Base-by-base conservation (phyloP, 78 protist genomes). In the Paulinella micropora region DNA sequence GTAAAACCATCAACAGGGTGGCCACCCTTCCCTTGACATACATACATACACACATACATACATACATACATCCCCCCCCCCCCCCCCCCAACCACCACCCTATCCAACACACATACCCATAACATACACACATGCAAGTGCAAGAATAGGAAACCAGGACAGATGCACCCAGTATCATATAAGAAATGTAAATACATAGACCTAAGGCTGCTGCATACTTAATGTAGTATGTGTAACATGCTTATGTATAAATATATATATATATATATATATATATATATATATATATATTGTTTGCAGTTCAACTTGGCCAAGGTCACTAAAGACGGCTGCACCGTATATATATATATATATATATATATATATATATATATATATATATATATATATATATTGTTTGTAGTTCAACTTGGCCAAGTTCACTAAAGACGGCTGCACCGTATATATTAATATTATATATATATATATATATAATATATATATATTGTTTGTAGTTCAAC, bases 1-100 rank as follows among this genome's bases (percentile, higher is more conserved):
- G 95, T 0, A 86, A 97, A 38, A 41, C 97, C 34, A 83, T 92
- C 40, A 92, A 94, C 93, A 91, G 51, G 79, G 91, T 94, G 77
- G 23, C 23, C 77, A 28, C 15, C 77, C 34, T 28, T 51, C 15
- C 6, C 73, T 6, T 23, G 15, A 23, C 15, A 23, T 51, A 51
- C 6, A 51, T 51, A 51, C 15, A 51, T 51, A 51, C 15, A 51
- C 15, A 51, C 15, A 51, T 51, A 51, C 15, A 51, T 51, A 51
- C 15, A 51, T 51, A 51, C n/a, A n/a, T n/a, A n/a, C n/a, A n/a
- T n/a, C n/a, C n/a, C n/a, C n/a, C n/a, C n/a, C n/a, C n/a, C n/a
- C n/a, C n/a, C n/a, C n/a, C n/a, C n/a, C n/a, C n/a, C n/a, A n/a
- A n/a, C n/a, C n/a, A n/a, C n/a, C n/a, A n/a, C n/a, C n/a, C n/a